phyloP scores from a whole-genome alignment of 495 filamentous ascomycete genomes.

The Glonium stellatum region DNA sequence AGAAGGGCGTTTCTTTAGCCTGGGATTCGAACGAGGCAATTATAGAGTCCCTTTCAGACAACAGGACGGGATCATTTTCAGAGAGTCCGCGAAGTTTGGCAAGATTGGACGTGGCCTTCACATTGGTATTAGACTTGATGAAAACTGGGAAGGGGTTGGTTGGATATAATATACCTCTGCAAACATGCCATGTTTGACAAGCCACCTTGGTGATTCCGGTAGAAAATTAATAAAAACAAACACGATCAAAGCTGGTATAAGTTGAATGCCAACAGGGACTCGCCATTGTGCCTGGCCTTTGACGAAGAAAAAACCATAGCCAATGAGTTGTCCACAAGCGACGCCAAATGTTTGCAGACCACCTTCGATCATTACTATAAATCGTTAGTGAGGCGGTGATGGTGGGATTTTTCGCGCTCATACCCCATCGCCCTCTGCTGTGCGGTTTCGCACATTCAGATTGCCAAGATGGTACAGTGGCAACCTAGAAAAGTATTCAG shows the following conservation, averaged over 20 bases:
- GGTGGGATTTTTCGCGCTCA: no score
- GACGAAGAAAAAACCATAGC: constrained; percentile 59
- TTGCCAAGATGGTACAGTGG: constrained; percentile 72
- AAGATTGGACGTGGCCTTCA: no score
- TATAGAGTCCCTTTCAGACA: no score
- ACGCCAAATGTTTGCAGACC: constrained; percentile 66
- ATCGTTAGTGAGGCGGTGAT: no score
- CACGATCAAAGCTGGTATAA: constrained; percentile 59
- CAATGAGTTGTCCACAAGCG: constrained; percentile 69
- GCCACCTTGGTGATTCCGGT: constrained; percentile 70
- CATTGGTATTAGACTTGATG: no score
- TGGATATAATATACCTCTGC: no score
- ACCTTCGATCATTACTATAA: constrained; percentile 76
- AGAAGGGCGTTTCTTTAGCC: no score
- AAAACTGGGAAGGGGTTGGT: constrained; percentile 69
- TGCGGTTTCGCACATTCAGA: constrained; percentile 71
- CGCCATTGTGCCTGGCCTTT: constrained; percentile 61
- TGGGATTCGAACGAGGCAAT: no score
- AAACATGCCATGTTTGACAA: no score
- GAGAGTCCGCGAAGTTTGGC: constrained; percentile 25
- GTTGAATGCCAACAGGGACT: constrained; percentile 67
- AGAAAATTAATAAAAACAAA: constrained; percentile 55
- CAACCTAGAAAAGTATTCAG: no score
- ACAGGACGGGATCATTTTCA: no score
- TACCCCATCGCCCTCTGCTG: constrained; percentile 62